Base-by-base conservation (phyloP, 2,329 filamentous ascomycete species). In the Akanthomyces uredinophilus region DNA sequence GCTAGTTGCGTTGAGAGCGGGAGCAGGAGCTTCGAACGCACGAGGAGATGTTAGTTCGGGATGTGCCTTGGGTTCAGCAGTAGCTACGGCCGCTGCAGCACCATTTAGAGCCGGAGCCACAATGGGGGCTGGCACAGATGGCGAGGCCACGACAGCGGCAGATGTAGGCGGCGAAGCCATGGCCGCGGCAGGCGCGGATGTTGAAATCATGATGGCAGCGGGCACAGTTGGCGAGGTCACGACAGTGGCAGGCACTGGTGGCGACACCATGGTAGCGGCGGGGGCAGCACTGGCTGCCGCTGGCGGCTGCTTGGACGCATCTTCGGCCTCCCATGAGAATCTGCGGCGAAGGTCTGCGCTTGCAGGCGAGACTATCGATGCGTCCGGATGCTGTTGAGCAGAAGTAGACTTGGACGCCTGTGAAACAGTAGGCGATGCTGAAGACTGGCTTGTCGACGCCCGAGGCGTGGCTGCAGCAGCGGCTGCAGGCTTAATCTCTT, bases 321-420 rank as follows among this genome's bases (percentile, higher is more conserved):
- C 67, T 8, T 69, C 70, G 44, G 67, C 72, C 62, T 77, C 75
- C 75, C 75, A 77, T 5, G 75, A 77, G 50, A 77, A 77, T 50
- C 70, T 69, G n/a, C 71, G 70, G 11, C 73, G 69, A 8, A 64
- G 63, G 20, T 63, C 46, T 10, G 52, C 18, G 18, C 44, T 52
- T 7, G 11, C 14, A n/a, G 52, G 60, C 2, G 58, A 53, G 10
- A 47, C 50, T 13, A 60, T 41, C 14, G 29, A 18, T 22, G 27
- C 41, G 13, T 54, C 50, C 39, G 39, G n/a, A 20, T 10, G 37
- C 39, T 46, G 49, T 14, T 60, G 58, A 18, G 32, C 37, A 52
- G 57, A 35, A n/a, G 37, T 52, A 16, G 47, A 35, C 10, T 53
- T 49, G 1, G 49, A 22, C 18, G 16, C 20, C 16, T 51, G 49